Evolutionary conservation across 371 early-diverging fungal species (phyloP).

Genomic region (Zopfochytrium polystomum): DNA sequence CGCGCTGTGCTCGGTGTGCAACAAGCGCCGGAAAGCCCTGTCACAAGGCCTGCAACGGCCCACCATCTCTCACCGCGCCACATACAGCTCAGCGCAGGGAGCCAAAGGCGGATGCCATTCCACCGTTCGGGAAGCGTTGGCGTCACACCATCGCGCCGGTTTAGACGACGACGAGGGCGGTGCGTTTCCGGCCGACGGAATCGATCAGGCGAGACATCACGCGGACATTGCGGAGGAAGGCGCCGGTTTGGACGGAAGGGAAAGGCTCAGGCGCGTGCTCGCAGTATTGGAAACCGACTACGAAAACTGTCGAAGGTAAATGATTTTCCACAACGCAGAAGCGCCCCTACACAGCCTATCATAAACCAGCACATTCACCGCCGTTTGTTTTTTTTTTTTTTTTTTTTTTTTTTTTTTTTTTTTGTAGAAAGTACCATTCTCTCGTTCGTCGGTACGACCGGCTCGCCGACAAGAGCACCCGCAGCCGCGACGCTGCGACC

Average conservation of each 20-base stretch:
- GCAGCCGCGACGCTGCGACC: neutral
- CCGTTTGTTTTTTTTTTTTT: no score
- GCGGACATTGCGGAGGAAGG: slow-evolving; percentile 19
- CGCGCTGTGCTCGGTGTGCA: slow-evolving; percentile 47
- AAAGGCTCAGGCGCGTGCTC: slow-evolving; percentile 28
- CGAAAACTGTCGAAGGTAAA: slow-evolving; percentile 8
- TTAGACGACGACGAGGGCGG: neutral
- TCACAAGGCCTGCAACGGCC: neutral
- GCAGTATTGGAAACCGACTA: slow-evolving; percentile 15
- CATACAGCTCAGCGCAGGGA: no score
- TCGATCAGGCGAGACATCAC: slow-evolving; percentile 22
- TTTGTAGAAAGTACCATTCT: slow-evolving; percentile 35
- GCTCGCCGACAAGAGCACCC: slow-evolving; percentile 18
- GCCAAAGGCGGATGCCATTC: neutral
- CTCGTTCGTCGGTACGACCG: slow-evolving; percentile 45
- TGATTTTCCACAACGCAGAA: neutral
- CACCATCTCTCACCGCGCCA: no score
- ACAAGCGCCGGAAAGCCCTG: slow-evolving; percentile 11
- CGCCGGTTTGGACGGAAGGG: slow-evolving; percentile 4
- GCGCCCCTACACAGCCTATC: no score
- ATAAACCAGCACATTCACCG: no score
- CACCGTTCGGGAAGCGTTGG: neutral
- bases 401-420: neutral
- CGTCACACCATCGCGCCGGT: neutral
- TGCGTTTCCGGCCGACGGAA: neutral